These are phyloP conservation scores for Melaleuca alternifolia DNA, from an alignment of 345 rosid genomes.

Conservation along the genomic window DNA sequence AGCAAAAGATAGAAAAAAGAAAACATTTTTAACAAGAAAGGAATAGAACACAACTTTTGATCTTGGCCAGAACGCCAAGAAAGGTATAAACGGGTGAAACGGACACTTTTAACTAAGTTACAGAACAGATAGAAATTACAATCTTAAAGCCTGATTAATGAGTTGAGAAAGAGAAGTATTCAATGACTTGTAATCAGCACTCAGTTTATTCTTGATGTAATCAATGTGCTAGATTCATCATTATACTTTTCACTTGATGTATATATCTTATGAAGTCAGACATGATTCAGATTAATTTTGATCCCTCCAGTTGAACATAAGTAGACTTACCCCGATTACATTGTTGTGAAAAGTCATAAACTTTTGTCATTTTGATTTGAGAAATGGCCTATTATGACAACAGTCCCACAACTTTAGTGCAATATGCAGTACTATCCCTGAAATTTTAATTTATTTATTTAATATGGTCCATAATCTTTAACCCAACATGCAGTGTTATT, in stretches of 20 bases:
- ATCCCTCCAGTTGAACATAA: not conserved
- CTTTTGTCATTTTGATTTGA: not conserved
- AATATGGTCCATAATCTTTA: no score
- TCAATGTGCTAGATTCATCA: not conserved
- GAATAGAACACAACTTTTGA: not conserved
- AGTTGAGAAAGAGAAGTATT: not conserved
- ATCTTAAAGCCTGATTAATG: not conserved
- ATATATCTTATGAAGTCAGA: not conserved
- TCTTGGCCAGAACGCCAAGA: not conserved
- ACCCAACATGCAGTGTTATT: no score
- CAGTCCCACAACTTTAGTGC: no score
- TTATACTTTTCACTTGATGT: not conserved
- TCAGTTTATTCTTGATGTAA: not conserved
- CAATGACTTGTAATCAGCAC: not conserved
- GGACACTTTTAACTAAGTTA: not conserved
- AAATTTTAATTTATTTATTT: no score
- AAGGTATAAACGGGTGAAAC: not conserved
- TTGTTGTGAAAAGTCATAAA: not conserved
- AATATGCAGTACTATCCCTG: no score
- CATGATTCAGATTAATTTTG: not conserved
- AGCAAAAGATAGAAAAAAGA: not conserved
- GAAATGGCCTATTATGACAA: not conserved
- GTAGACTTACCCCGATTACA: not conserved
- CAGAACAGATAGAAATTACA: not conserved
- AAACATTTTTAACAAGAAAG: not conserved